Evolutionary conservation across 495 filamentous ascomycete species (phyloP).

Genomic region (Trichoderma erinaceum): DNA sequence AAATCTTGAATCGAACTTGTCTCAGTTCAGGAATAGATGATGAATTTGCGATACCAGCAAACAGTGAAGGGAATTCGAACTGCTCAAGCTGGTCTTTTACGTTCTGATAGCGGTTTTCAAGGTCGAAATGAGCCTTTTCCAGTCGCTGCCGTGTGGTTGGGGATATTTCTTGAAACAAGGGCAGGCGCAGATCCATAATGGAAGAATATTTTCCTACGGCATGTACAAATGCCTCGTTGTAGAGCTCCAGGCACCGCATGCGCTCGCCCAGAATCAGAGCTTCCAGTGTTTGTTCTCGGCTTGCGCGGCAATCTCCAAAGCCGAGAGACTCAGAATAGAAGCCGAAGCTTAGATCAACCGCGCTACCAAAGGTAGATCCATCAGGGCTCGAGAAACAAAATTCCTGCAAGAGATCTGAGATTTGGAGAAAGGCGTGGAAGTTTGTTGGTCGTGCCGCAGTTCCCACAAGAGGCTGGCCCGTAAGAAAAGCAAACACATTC

Average conservation of each 20-base stretch:
- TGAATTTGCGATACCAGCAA: conserved; percentile 80
- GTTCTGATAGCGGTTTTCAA: conserved; percentile 59
- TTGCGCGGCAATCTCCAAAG: conserved; percentile 73
- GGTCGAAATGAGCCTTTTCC: conserved; percentile 73
- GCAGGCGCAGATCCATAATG: conserved; percentile 59
- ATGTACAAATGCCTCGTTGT: conserved; percentile 87
- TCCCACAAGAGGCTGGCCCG: conserved; percentile 72
- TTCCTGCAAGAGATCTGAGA: conserved; percentile 60
- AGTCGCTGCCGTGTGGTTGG: conserved; percentile 67
- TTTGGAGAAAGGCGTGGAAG: conserved; percentile 68
- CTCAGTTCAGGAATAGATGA: conserved; percentile 66
- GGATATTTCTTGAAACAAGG: conserved; percentile 63
- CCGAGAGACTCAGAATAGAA: conserved; percentile 68
- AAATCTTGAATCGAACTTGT: conserved; percentile 72
- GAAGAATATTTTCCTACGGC: conserved; percentile 84
- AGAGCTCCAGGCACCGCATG: conserved; percentile 74
- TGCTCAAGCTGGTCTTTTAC: conserved; percentile 61
- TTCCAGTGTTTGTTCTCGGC: conserved; percentile 86
- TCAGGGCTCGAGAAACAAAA: conserved; percentile 78
- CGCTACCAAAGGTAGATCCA: conserved; percentile 75
- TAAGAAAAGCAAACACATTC: conserved; percentile 87
- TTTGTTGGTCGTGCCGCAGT: conserved; percentile 59
- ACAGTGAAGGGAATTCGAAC: conserved; percentile 88
- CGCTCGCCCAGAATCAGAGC: conserved; percentile 79
- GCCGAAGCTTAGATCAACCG: conserved; percentile 64